Evolutionary conservation across 1,139 yeast genomes (phyloP), one percentile per base, ranked within the genome.

Genomic region (Scheffersomyces cryptocercus): DNA sequence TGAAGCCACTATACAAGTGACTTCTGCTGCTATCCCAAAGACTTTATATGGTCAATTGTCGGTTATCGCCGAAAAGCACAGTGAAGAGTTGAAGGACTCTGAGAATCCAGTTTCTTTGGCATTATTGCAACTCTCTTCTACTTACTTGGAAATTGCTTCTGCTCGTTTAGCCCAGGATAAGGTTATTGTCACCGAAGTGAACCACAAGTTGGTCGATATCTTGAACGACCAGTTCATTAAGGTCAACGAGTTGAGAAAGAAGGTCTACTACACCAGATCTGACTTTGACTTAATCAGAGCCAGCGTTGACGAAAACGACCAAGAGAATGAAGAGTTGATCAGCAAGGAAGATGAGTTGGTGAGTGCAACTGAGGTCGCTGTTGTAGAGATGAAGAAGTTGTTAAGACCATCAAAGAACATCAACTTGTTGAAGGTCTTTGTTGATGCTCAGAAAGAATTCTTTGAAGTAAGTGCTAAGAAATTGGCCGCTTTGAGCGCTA

Each of bases 341-440:
- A 68, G 75, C 37, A 75, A 79, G 52, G 95, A 87, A 64, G 95
- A 87, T 59, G 91, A 84, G 49, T 77, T 86, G 54, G 93, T 86
- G 29, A 78, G 84, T 55, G 87, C 88, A 24, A 86, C 90, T 7
- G 85, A 85, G 46, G 70, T 75, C 29, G 93, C 93, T 1, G 93
- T 85, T n/a, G 77, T 80, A 54, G 81, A 81, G 44, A 85, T 87
- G 93, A 82, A 84, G 63, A 79, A 75, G 50, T 70, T 86, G 46
- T 80, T 87, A 55, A 81, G 77, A 49, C 89, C 91, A 33, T 71
- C 82, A 11, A 85, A 83, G 61, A 72, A 82, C 42, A 73, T 86
- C 41, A 74, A 79, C 46, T 68, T 86, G 55, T 70, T 87, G 51
- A 83, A 82, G 56, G 68, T 83, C 12, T 80, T 85, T 56, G 79